Evolutionary conservation across 1,139 yeast genomes (phyloP).

Genomic region (Candida buenavistaensis): DNA sequence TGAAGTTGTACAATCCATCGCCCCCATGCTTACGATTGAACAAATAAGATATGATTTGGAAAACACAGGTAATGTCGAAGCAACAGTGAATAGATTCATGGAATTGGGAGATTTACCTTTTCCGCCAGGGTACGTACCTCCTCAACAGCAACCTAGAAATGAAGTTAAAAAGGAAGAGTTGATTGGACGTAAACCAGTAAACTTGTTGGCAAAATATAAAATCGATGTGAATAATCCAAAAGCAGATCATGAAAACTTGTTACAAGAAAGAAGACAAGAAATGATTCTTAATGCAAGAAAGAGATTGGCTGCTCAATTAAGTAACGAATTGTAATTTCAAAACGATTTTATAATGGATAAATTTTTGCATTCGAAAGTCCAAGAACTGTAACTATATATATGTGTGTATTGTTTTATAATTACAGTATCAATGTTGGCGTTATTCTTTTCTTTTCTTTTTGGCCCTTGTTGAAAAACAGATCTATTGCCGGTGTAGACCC

Average conservation of each 20-base stretch:
- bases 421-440: constrained; percentile 41
- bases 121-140: constrained; percentile 52
- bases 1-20: constrained; percentile 80
- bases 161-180: constrained; percentile 2
- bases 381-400: constrained; percentile 2
- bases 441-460: constrained; percentile 42
- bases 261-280: constrained; percentile 36
- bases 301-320: constrained; percentile 39
- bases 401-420: constrained; percentile 1
- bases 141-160: constrained; percentile 15
- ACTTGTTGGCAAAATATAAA: constrained; percentile 41
- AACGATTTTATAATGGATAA: not conserved
- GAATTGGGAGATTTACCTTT: constrained; percentile 64
- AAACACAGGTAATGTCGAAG: constrained; percentile 77
- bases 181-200: constrained; percentile 16
- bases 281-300: constrained; percentile 47
- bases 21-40: constrained; percentile 68
- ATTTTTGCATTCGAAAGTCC: not conserved
- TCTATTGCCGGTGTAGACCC: constrained; percentile 14
- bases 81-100: constrained; percentile 70
- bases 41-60: constrained; percentile 68
- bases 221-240: constrained; percentile 21
- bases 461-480: constrained; percentile 14
- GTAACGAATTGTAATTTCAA: constrained; percentile 19
- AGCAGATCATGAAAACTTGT: constrained; percentile 14